Conservation (phyloP, 306 rosid species). For the Echinosophora koreensis region DNA sequence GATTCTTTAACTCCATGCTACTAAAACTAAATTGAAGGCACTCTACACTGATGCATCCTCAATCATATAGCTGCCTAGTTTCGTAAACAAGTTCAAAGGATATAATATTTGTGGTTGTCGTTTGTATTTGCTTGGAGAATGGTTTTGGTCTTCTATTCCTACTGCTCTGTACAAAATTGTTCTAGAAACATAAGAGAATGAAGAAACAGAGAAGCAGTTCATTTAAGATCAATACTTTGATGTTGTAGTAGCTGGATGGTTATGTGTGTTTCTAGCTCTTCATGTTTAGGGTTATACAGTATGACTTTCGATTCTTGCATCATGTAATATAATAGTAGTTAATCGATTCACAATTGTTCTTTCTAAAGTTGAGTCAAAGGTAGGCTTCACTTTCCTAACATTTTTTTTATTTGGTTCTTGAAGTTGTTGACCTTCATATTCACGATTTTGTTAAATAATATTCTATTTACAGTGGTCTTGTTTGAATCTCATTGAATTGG, state of each 20-base stretch:
- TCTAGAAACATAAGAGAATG: too few species aligned
- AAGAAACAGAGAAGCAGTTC: neutral
- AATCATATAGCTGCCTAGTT: too few species aligned
- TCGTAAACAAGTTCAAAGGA: too few species aligned
- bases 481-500: neutral
- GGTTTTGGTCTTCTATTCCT: too few species aligned
- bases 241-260: neutral
- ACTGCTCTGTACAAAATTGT: too few species aligned
- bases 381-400: slow-evolving; percentile 4
- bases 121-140: too few species aligned
- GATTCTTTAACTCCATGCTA: slow-evolving; percentile 5
- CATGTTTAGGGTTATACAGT: neutral
- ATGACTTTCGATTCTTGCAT: slow-evolving; percentile 1
- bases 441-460: neutral
- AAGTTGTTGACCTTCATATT: slow-evolving; percentile 11
- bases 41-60: too few species aligned
- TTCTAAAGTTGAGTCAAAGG: neutral
- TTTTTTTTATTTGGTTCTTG: slow-evolving; percentile 13
- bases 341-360: neutral
- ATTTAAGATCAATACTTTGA: neutral
- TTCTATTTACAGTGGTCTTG: slow-evolving; percentile 5
- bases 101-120: too few species aligned
- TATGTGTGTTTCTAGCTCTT: neutral
- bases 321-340: slow-evolving; percentile 1
- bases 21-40: slow-evolving; percentile 11